These are phyloP conservation scores for Entelexis sorbosivorans DNA, from an alignment of 1,139 yeast genomes.

Conservation along the genomic window DNA sequence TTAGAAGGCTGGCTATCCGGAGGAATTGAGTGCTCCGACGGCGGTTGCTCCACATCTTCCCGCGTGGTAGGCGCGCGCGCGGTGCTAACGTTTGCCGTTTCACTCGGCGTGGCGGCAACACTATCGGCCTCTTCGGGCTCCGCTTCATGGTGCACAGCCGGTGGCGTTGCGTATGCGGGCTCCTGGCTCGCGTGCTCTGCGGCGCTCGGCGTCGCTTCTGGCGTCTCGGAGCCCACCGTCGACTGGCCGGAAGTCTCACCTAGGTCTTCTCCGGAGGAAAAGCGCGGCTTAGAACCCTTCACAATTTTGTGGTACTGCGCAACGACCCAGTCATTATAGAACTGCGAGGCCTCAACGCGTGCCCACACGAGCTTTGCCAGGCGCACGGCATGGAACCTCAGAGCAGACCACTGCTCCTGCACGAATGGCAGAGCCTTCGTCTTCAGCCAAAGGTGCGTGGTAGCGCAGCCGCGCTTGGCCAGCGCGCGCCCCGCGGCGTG, in stretches of 20 bases:
- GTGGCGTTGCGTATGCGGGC: not conserved
- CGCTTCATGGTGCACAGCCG: not conserved
- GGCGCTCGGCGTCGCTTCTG: not conserved
- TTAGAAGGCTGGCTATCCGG: too few species aligned
- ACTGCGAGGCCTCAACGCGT: slow-evolving; percentile 1
- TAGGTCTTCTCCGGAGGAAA: too few species aligned
- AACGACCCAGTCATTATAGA: slow-evolving; percentile 4
- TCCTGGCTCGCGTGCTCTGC: not conserved
- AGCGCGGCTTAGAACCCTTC: not conserved
- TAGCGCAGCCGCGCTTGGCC: not conserved
- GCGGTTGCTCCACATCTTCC: too few species aligned
- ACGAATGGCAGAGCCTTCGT: not conserved
- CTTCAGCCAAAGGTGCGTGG: not conserved
- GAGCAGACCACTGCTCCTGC: not conserved
- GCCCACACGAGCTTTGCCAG: slow-evolving; percentile 1
- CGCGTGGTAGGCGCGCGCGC: not conserved
- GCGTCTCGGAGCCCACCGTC: not conserved
- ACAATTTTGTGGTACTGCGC: slow-evolving; percentile 7
- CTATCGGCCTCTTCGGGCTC: not conserved
- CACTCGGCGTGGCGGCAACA: not conserved
- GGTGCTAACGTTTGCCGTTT: not conserved
- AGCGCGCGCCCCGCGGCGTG: not conserved
- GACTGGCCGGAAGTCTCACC: not conserved
- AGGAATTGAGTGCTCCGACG: too few species aligned
- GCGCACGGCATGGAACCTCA: not conserved